Conservation (phyloP, 2,329 filamentous ascomycete genomes). For the Drechslerella coelobrocha region DNA sequence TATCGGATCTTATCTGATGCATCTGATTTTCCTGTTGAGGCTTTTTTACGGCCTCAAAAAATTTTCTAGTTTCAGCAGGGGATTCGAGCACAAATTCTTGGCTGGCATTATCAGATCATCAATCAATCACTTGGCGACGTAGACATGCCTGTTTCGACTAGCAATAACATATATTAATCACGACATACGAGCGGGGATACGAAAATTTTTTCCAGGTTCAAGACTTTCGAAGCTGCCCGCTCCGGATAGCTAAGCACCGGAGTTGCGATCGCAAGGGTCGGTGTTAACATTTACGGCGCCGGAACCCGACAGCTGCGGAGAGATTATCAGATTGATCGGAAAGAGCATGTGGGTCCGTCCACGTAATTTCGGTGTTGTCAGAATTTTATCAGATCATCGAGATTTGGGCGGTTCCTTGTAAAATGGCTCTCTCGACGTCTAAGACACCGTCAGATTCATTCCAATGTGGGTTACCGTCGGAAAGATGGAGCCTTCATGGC, state of each 20-base stretch:
- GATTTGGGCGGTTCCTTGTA: conserved; percentile 16
- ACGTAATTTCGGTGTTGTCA: conserved; percentile 39
- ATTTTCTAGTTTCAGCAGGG: conserved; percentile 3
- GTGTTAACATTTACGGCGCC: neutral
- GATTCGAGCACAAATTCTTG: conserved; percentile 22
- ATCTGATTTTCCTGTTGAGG: conserved; percentile 42
- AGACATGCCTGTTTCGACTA: conserved; percentile 45
- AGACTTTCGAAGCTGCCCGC: conserved; percentile 33
- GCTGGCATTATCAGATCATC: conserved; percentile 50
- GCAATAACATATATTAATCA: conserved; percentile 8
- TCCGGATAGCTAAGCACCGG: neutral
- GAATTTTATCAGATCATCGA: conserved; percentile 50
- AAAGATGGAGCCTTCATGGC: neutral
- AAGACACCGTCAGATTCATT: conserved; percentile 20
- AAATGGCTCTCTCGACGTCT: neutral
- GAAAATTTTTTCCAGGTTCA: conserved; percentile 37
- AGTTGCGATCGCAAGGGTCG: neutral
- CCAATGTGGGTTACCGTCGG: conserved; percentile 36
- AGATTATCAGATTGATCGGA: conserved; percentile 51
- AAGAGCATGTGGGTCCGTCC: conserved; percentile 21
- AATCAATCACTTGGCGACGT: conserved; percentile 37
- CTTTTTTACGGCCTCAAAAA: neutral
- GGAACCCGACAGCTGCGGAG: conserved; percentile 15
- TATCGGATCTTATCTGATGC: conserved; percentile 52
- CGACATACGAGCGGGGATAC: conserved; percentile 8